Conservation (phyloP, 495 filamentous ascomycete species). For the Tuber calosporum region DNA sequence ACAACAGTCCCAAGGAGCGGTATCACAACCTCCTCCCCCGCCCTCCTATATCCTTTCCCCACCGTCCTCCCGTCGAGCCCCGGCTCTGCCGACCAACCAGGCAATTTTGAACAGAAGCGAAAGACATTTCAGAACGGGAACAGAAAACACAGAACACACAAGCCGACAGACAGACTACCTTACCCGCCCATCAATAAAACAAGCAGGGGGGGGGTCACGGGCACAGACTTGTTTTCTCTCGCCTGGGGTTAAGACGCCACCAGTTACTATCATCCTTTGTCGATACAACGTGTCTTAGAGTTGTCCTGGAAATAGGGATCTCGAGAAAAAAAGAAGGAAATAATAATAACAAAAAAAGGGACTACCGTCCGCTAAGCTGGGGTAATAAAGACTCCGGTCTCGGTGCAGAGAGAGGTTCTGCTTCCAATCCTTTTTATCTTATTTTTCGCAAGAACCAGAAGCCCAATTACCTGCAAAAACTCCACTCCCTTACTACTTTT, state of each 20-base stretch:
- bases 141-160: neutral
- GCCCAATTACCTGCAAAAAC: neutral
- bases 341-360: neutral
- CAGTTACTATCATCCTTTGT: neutral
- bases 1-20: neutral
- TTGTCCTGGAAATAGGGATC: neutral
- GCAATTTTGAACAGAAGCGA: neutral
- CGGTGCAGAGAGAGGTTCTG: neutral
- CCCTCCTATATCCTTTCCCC: neutral
- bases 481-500: neutral
- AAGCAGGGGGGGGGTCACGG: slow-evolving; percentile 3
- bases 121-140: neutral
- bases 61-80: neutral
- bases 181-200: neutral
- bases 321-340: neutral
- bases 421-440: neutral
- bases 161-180: neutral
- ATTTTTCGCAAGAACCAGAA: neutral
- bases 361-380: neutral
- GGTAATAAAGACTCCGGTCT: neutral
- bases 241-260: neutral
- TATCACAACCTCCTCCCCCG: neutral
- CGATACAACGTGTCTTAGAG: neutral
- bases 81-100: neutral
- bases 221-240: neutral